Base-by-base conservation (phyloP, 169 alveolate genomes). In the Plasmodium sp. region DNA sequence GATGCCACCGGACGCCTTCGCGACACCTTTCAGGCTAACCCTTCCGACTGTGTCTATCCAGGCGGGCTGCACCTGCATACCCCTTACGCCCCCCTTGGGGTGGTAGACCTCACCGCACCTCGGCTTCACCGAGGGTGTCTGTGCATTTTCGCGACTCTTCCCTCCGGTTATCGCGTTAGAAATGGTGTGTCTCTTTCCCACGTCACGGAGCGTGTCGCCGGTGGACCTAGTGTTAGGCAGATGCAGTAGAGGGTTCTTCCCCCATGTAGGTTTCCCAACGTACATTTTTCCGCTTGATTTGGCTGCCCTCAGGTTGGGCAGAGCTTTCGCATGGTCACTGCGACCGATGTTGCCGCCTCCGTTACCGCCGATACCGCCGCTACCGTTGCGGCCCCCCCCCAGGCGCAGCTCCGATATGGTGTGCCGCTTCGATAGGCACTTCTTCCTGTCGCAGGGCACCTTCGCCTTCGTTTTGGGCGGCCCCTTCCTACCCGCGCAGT, bases 321-420 rank as follows among this genome's bases (percentile, higher is more conserved):
- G 18, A 81, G 22, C 3, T 12, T 48, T 62, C 75, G 9, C 75
- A 62, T 62, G 27, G 36, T 12, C 22, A 27, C 22, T 62, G 5
- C 39, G n/a, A n/a, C 36, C 36, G 16, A 27, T 18, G 77, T 16
- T 16, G 18, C 31, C 27, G 27, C 27, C n/a, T n/a, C n/a, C 27
- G 27, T 0, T 22, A 22, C 27, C 27, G 27, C 27, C 27, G 0
- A 22, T 22, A 0, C 27, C 5, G 41, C 34, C 3, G 77, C 2
- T n/a, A n/a, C n/a, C n/a, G n/a, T n/a, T n/a, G n/a, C n/a, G n/a
- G 39, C 16, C 36, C 31, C 80, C 33, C 9, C 9, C 79, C 1
- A 58, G 54, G 33, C 43, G 62, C 0, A 31, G n/a, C 72, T 56
- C 90, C n/a, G 90, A 82, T 82, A 82, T 82, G 22, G 90, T 82